Evolutionary conservation across 2,329 filamentous ascomycete species (phyloP), one percentile per base, ranked within the genome.

Genomic region (Penicillium sp.): DNA sequence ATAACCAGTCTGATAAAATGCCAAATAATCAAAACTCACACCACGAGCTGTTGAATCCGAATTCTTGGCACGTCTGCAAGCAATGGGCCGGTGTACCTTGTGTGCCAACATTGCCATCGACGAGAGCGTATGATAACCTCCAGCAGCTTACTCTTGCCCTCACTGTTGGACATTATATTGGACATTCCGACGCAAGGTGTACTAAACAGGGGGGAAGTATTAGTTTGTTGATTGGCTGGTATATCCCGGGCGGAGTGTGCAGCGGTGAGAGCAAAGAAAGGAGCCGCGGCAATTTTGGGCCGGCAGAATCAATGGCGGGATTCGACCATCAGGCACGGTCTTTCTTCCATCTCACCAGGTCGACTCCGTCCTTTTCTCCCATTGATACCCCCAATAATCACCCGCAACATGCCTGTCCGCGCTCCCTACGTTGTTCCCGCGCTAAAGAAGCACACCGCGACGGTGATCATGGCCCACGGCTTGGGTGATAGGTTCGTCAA

Each of bases 381-480:
- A 37, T 42, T 42, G 26, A 42, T 27, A 29, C n/a, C 7, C 26
- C 23, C 7, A 3, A 12, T 27, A 20, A 21, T n/a, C 13, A 46
- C 8, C 4, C 40, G 21, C 61, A 72, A 64, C 17, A 79, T 80
- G 76, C 60, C 76, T 36, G 58, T 67, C 24, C 73, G 74, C 56
- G 76, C 78, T 50, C 84, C 85, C 12, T 78, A 94, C 48, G 81
- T 94, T 17, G 86, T 96, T 54, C 90, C 90, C 23, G 90, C 92
- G 33, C 77, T 89, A 27, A 89, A 84, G 68, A 85, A 84, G 68
- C 94, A 97, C 75, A 97, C 94, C 30, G 91, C 91, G 20, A 97
- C 93, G 3, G 88, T 97, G 65, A 97, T 99, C 66, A 91, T 97
- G 74, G 82, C 90, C 46, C 94, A 99, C 72, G 94, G 94, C 12